Conservation (phyloP, 1,139 yeast genomes). For the Geotrichum carabidarum region DNA sequence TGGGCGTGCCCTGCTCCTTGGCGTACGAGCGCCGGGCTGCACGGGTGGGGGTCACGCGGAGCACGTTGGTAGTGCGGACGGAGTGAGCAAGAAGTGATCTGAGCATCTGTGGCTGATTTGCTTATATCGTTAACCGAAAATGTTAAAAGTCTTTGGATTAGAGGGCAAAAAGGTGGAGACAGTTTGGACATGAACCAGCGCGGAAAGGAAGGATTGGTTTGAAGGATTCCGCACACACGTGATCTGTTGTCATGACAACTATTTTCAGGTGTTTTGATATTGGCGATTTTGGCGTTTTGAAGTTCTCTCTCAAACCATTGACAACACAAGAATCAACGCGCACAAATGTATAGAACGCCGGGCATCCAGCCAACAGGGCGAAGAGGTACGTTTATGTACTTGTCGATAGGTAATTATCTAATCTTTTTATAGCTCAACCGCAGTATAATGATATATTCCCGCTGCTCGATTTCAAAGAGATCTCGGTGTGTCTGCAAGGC, state of each 20-base stretch:
- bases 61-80: neutral
- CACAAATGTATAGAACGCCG: constrained; percentile 15
- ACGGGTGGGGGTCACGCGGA: neutral
- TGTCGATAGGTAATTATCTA: neutral
- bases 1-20: neutral
- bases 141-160: too few species aligned
- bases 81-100: neutral
- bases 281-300: neutral
- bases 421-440: constrained; percentile 16
- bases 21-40: neutral
- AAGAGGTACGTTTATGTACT: constrained; percentile 12
- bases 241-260: neutral
- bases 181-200: too few species aligned
- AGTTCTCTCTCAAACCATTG: neutral
- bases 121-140: too few species aligned
- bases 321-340: neutral
- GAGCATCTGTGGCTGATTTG: neutral
- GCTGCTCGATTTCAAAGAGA: constrained; percentile 57
- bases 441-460: constrained; percentile 49
- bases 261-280: neutral
- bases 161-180: too few species aligned
- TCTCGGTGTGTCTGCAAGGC: constrained; percentile 56
- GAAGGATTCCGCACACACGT: neutral
- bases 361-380: constrained; percentile 16
- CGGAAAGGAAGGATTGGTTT: too few species aligned